Evolutionary conservation across 1,284 basidiomycete species (phyloP).

Genomic region (Malassezia vespertilionis): DNA sequence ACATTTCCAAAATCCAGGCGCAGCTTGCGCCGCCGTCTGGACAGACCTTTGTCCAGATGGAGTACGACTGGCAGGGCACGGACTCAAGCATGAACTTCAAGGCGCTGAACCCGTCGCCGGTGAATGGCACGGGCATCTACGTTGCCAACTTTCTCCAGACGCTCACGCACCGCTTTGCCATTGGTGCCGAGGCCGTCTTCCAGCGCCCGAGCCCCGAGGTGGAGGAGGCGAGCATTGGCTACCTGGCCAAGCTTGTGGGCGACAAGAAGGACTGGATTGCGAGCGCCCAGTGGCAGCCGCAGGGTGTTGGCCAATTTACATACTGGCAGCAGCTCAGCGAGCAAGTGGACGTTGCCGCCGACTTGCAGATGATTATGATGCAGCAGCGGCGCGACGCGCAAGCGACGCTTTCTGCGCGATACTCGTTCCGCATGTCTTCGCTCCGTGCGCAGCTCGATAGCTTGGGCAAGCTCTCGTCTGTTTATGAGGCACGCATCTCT

Average conservation of each 20-base stretch:
- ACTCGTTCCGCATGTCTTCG: constrained; percentile 84
- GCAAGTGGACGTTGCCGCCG: constrained; percentile 96
- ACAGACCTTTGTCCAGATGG: constrained; percentile 58
- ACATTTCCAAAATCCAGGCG: constrained; percentile 76
- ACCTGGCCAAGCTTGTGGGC: constrained; percentile 63
- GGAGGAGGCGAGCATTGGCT: constrained; percentile 65
- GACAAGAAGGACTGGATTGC: constrained; percentile 55
- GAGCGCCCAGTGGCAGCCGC: constrained; percentile 71
- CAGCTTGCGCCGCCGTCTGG: constrained; percentile 56
- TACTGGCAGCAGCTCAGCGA: constrained; percentile 95
- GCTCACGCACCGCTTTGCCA: constrained; percentile 75
- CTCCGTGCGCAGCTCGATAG: constrained; percentile 40
- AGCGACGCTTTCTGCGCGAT: constrained; percentile 87
- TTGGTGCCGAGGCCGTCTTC: constrained; percentile 80
- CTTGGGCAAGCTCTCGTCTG: constrained; percentile 69
- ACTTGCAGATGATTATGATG: constrained; percentile 63
- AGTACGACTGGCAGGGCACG: constrained; percentile 83
- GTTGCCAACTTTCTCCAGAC: constrained; percentile 89
- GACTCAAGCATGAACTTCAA: constrained; percentile 84
- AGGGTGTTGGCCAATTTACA: constrained; percentile 75
- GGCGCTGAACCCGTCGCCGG: constrained; percentile 80
- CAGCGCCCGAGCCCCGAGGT: constrained; percentile 57
- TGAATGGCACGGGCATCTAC: constrained; percentile 82
- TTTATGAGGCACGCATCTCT: constrained; percentile 89
- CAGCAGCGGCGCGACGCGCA: constrained; percentile 70